A percentile compares a stretch with the other conserved stretches of the same genome.
Evolutionary conservation across 2,329 filamentous ascomycete genomes (phyloP).

Genomic region (Acephala macrosclerotiorum): DNA sequence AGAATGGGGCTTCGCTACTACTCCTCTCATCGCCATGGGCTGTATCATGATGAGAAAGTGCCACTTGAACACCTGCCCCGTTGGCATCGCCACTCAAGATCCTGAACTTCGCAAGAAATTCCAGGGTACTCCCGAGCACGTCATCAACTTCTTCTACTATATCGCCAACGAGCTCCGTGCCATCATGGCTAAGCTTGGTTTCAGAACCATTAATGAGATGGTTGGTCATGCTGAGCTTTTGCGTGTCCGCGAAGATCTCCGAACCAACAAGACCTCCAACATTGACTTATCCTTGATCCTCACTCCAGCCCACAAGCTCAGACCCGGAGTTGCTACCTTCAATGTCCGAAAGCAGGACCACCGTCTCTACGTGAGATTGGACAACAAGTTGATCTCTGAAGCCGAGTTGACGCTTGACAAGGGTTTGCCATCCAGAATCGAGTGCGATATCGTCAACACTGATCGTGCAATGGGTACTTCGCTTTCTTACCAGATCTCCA

Average conservation of each 20-base stretch:
- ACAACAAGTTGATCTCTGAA: constrained; percentile 97
- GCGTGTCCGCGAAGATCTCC: constrained; percentile 85
- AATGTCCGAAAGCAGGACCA: constrained; percentile 98
- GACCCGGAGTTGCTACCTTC: constrained; percentile 93
- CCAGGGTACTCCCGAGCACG: constrained; percentile 89
- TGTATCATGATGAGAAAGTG: constrained; percentile 91
- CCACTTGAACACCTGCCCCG: constrained; percentile 76
- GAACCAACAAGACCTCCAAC: constrained; percentile 88
- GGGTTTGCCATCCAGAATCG: constrained; percentile 89
- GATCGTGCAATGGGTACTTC: constrained; percentile 94
- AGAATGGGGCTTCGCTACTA: constrained; percentile 96
- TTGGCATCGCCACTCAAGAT: constrained; percentile 95
- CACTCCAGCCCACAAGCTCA: constrained; percentile 93
- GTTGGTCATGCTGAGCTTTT: constrained; percentile 90
- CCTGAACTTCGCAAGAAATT: constrained; percentile 96
- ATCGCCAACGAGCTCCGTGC: constrained; percentile 94
- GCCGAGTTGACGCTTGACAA: constrained; percentile 95
- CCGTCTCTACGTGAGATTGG: constrained; percentile 87
- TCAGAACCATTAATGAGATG: constrained; percentile 98
- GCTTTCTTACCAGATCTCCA: constrained; percentile 94
- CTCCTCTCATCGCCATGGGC: constrained; percentile 94
- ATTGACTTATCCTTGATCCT: constrained; percentile 92
- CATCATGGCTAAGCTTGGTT: constrained; percentile 95
- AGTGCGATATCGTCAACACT: constrained; percentile 96
- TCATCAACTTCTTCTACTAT: constrained; percentile 97